These are phyloP conservation scores for Murraya paniculata DNA, from an alignment of 345 rosid species.

Conservation along the genomic window DNA sequence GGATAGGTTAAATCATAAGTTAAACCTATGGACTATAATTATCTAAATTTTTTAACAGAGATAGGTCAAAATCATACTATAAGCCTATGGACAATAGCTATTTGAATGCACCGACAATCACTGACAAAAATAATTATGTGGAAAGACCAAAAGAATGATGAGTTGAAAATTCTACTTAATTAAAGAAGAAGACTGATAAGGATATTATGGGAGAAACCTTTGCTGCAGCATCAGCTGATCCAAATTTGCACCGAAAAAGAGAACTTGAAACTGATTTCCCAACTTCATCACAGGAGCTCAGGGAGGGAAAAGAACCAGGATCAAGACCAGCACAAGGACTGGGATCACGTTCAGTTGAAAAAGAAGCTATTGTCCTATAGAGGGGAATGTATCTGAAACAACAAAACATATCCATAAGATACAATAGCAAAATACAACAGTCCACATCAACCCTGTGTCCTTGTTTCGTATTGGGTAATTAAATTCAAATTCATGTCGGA, in stretches of 20 bases:
- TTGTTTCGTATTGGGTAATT: not conserved
- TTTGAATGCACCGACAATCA: not conserved
- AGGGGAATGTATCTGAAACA: constrained; percentile 81
- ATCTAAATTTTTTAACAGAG: not conserved
- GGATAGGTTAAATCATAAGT: not conserved
- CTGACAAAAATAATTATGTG: not conserved
- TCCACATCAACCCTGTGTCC: not conserved
- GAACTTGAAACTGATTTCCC: constrained; percentile 58
- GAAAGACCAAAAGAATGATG: not conserved
- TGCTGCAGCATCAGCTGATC: constrained; percentile 67
- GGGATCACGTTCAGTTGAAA: constrained; percentile 30
- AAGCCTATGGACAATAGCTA: not conserved
- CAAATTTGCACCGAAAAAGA: constrained; percentile 58
- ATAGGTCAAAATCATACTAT: not conserved
- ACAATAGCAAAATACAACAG: not conserved
- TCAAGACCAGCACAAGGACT: constrained; percentile 33
- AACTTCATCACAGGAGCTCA: constrained; percentile 50
- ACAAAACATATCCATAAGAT: constrained; percentile 22
- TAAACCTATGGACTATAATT: not conserved
- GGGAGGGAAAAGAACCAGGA: constrained; percentile 60
- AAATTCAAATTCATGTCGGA: not conserved
- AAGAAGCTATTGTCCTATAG: constrained; percentile 39
- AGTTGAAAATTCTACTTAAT: not conserved
- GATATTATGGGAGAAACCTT: constrained; percentile 50
- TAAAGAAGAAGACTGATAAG: not conserved